Conservation (phyloP, 2,329 filamentous ascomycete genomes). For the Neonectria magnoliae region DNA sequence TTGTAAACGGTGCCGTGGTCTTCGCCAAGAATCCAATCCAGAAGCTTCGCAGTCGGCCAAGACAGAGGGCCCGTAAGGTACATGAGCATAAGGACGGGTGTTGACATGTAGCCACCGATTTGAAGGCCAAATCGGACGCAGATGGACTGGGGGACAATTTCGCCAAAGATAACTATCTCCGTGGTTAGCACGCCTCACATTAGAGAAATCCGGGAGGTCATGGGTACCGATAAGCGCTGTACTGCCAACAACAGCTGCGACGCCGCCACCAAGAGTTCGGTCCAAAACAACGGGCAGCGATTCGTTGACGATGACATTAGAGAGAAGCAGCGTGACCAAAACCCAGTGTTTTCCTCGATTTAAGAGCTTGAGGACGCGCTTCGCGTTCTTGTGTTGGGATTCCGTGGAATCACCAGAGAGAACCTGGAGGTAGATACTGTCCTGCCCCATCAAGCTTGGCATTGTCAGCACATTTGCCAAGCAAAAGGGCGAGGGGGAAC, state of each 20-base stretch:
- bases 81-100: slow-evolving; percentile 88
- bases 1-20: slow-evolving; percentile 98
- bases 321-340: slow-evolving; percentile 89
- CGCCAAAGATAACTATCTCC: slow-evolving; percentile 89
- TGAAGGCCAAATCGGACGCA: slow-evolving; percentile 96
- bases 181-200: slow-evolving; percentile 24
- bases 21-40: slow-evolving; percentile 91
- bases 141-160: slow-evolving; percentile 94
- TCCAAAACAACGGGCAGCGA: slow-evolving; percentile 95
- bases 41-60: slow-evolving; percentile 94
- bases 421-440: slow-evolving; percentile 97
- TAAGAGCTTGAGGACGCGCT: slow-evolving; percentile 80
- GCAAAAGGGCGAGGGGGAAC: slow-evolving; percentile 45
- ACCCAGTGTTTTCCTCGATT: slow-evolving; percentile 98
- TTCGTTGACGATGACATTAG: slow-evolving; percentile 98
- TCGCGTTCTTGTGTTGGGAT: slow-evolving; percentile 86
- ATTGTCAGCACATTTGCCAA: slow-evolving; percentile 32
- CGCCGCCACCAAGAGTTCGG: slow-evolving; percentile 90
- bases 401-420: slow-evolving; percentile 86
- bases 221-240: slow-evolving; percentile 89
- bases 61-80: slow-evolving; percentile 89
- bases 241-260: slow-evolving; percentile 92
- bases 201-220: background rate
- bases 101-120: slow-evolving; percentile 94
- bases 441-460: slow-evolving; percentile 71